These are phyloP conservation scores for Paragyromitra xinjiangensis DNA, from an alignment of 495 filamentous ascomycete species.

Conservation along the genomic window DNA sequence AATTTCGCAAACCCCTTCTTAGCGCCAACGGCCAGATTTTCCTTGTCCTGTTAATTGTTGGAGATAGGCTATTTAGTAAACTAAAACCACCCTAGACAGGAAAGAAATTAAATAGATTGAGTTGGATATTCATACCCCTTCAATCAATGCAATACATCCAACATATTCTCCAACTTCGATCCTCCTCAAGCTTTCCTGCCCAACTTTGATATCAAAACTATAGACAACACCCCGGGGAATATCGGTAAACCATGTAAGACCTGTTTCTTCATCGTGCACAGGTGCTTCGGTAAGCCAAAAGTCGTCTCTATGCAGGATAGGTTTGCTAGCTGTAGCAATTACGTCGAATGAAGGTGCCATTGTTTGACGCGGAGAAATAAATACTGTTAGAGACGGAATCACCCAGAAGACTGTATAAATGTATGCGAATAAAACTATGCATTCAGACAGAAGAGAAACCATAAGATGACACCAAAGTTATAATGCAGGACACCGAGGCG, in stretches of 20 bases:
- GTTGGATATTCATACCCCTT: constrained; percentile 37
- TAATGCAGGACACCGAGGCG: constrained; percentile 4
- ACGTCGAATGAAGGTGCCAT: constrained; percentile 41
- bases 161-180: constrained; percentile 49
- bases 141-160: constrained; percentile 48
- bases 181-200: constrained; percentile 32
- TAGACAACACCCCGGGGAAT: constrained; percentile 45
- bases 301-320: constrained; percentile 40
- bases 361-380: background rate
- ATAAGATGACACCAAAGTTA: background rate
- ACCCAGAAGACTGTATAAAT: background rate
- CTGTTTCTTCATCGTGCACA: constrained; percentile 32
- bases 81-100: background rate
- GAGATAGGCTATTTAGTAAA: background rate
- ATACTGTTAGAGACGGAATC: background rate
- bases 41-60: constrained; percentile 29
- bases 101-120: background rate
- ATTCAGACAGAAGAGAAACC: constrained; percentile 1
- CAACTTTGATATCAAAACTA: constrained; percentile 38
- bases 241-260: constrained; percentile 48
- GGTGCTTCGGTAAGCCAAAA: constrained; percentile 52
- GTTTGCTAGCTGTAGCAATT: constrained; percentile 43
- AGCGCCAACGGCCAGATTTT: constrained; percentile 46
- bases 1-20: constrained; percentile 53
- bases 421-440: background rate